phyloP scores from a whole-genome alignment of 2,329 filamentous ascomycete species.

The Gaeumannomyces sp. region DNA sequence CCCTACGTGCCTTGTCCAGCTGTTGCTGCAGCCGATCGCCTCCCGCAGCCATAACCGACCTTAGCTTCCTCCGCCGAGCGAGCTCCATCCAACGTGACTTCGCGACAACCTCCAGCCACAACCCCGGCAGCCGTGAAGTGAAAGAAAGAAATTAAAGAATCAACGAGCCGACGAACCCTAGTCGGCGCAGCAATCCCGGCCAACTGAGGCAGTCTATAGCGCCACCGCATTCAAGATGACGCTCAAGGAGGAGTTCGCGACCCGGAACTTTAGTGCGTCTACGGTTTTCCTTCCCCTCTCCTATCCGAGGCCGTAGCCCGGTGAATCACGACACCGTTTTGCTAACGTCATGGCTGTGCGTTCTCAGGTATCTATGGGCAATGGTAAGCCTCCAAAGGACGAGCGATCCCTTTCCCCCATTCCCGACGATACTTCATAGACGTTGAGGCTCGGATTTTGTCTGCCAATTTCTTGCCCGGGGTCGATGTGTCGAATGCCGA shows the following conservation, averaged over 20 bases:
- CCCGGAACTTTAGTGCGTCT: constrained; percentile 66
- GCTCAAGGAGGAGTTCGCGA: constrained; percentile 65
- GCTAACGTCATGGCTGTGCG: constrained; percentile 27
- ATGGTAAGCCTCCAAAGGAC: constrained; percentile 49
- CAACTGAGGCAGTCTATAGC: background rate
- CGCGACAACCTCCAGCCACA: background rate
- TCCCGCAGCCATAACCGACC: background rate
- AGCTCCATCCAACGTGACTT: background rate
- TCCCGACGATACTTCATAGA: background rate
- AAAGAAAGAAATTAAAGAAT: background rate
- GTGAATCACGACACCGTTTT: background rate
- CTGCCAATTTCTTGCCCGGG: background rate
- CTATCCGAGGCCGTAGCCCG: constrained; percentile 10
- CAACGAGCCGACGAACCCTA: background rate
- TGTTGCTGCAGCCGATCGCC: background rate
- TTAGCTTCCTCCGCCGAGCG: background rate
- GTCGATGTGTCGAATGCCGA: background rate
- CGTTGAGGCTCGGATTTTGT: background rate
- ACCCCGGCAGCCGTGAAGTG: background rate
- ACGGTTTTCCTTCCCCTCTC: constrained; percentile 10
- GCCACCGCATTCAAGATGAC: constrained; percentile 47
- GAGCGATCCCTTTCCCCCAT: constrained; percentile 1
- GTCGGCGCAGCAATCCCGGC: background rate
- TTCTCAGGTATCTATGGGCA: constrained; percentile 67
- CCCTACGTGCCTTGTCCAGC: background rate